Base-by-base conservation (phyloP, 2,329 filamentous ascomycete species). In the Ophiostoma australiae region DNA sequence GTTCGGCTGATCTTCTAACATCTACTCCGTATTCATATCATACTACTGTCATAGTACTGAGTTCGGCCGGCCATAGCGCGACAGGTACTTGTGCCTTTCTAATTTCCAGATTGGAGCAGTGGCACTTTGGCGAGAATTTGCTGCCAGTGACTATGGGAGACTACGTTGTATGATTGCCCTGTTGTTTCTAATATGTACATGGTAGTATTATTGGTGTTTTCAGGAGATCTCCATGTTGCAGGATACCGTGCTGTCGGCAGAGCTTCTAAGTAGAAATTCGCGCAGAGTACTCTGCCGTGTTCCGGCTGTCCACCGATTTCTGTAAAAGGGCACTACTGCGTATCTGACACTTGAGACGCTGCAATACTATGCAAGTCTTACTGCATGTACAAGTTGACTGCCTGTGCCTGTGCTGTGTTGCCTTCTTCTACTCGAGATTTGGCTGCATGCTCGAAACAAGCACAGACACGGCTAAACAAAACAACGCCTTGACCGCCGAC, bases 31-130 rank as follows among this genome's bases (percentile, higher is more conserved):
- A 65, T 69, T 20, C 48, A 73, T 33, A 63, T 63, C 27, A 17
- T 17, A 33, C 11, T 27, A 61, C 4, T 1, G 1, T n/a, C n/a
- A n/a, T n/a, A n/a, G n/a, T 31, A 23, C 52, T 20, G 17, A 27
- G 11, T 27, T 58, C 17, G 17, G 20, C 20, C 27, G n/a, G 23
- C 58, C 27, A 63, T 33, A 63, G 33, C 61, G 35, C 61, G 33
- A 31, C 37, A n/a, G 20, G n/a, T 67, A n/a, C 65, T 39, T 4
- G 69, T 71, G 72, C 44, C 72, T 69, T 44, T 33, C 44, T 71
- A 63, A 66, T 72, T 65, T 69, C 69, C 55, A 67, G 23, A 58
- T 52, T 44, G 69, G 72, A 65, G 55, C 41, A 70, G 68, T 71
- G 69, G 63, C 69, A 48, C 70, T 35, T 41, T 27, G 27, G 3